Base-by-base conservation (phyloP, 2,329 filamentous ascomycete genomes). In the Rugonectria rugulosa region DNA sequence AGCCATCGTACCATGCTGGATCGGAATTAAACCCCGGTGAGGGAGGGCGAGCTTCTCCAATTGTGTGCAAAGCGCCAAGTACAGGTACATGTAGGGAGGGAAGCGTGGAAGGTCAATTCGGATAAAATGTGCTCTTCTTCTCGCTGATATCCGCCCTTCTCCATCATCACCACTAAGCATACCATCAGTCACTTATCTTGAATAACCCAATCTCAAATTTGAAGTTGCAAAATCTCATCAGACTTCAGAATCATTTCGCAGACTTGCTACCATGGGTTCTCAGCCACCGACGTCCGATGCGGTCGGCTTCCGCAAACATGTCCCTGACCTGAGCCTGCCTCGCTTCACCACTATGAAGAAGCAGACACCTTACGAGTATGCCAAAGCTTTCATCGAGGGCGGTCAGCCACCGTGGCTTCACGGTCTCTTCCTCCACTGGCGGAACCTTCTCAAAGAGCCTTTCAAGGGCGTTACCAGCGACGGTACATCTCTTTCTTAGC, bases 381-480 rank as follows among this genome's bases (percentile, higher is more conserved):
- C 84, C 0, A 73, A 79, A 6, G 80, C 74, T 4, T 88, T 91
- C 67, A 83, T 83, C 56, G 78, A 84, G 27, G 71, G 78, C 17
- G 81, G 81, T 1, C 74, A 77, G 11, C 88, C 88, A 0, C 88
- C 88, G 1, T 91, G 88, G 88, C 73, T 91, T 14, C 80, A 88
- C 63, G 82, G 75, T 0, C 70, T 89, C 19, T 87, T 84, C 53
- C 68, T 78, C 58, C 82, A 87, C 67, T 88, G 86, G 85, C 69
- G 76, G 43, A 75, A 80, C 27, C 69, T 88, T 8, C 74, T 87
- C 21, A 74, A 84, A 51, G 88, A 91, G 72, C 88, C 89, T 0
- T 92, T 85, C 70, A 86, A 83, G 65, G 89, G 89, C 20, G 77
- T 92, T 17, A 91, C 89, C 0, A 85, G 73, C 10, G 87, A 92